Percentiles rank a stretch among this genome's conserved stretches.
Conservation (phyloP, 495 filamentous ascomycete genomes). For the Recurvomyces mirabilis region DNA sequence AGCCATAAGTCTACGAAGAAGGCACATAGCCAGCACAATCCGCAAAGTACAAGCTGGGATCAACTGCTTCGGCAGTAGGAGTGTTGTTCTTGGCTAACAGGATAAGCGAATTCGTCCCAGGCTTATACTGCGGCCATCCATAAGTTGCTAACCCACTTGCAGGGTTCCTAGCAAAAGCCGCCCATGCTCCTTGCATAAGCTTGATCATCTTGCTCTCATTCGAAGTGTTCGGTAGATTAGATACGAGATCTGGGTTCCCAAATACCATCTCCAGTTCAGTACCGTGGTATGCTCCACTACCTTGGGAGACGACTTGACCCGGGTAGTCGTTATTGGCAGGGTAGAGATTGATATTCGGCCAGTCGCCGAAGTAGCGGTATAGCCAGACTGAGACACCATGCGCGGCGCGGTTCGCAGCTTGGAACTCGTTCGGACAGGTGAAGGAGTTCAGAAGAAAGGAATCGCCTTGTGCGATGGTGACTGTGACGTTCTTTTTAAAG, state of each 20-base stretch:
- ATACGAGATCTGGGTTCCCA: conserved; percentile 33
- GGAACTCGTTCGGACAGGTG: conserved; percentile 34
- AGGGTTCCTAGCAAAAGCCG: conserved; percentile 42
- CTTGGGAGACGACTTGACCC: no score
- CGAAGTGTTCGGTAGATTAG: conserved; percentile 26
- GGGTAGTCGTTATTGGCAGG: conserved; percentile 13
- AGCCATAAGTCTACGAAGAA: no score
- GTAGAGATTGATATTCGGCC: conserved; percentile 36
- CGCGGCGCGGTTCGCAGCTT: conserved; percentile 27
- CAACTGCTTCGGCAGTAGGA: no score
- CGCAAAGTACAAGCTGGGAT: no score
- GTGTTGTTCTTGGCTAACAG: conserved; percentile 13
- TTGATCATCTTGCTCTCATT: conserved; percentile 29
- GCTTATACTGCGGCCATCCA: conserved; percentile 12
- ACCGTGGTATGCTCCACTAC: conserved; percentile 29
- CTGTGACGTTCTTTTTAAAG: conserved; percentile 20
- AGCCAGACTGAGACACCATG: conserved; percentile 37
- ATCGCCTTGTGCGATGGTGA: conserved; percentile 29
- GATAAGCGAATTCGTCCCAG: conserved; percentile 1
- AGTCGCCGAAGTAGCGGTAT: conserved; percentile 42
- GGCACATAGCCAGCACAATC: no score
- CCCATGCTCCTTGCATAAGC: conserved; percentile 39
- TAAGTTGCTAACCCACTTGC: conserved; percentile 29
- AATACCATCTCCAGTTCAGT: conserved; percentile 41
- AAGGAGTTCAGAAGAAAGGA: conserved; percentile 36